Conservation (phyloP, 176 grass and related monocot genomes). For the Musa acuminata region DNA sequence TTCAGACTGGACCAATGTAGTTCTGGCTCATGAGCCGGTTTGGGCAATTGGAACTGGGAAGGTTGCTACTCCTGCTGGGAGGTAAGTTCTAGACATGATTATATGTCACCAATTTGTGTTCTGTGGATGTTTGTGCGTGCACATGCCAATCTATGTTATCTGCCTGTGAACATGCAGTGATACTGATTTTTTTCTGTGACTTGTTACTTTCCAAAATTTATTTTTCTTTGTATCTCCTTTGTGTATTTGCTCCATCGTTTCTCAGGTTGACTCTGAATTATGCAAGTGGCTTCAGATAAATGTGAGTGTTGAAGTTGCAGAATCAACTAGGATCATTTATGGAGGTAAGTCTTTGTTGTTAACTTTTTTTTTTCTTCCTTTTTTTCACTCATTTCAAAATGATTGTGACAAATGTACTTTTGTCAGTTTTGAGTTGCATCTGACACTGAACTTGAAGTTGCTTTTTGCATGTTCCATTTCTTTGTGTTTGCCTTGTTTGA, state of each 20-base stretch:
- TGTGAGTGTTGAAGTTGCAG: conserved; percentile 65
- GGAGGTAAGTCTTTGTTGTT: conserved; percentile 47
- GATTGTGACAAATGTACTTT: not conserved
- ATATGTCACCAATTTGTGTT: too few species aligned
- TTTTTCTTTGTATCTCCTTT: not conserved
- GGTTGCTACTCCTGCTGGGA: conserved; percentile 78
- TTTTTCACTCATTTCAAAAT: not conserved
- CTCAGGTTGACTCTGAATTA: conserved; percentile 51
- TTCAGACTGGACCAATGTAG: conserved; percentile 76
- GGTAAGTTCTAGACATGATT: conserved; percentile 26
- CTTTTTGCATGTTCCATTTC: not conserved
- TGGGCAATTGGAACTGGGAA: conserved; percentile 99
- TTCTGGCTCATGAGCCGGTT: conserved; percentile 87
- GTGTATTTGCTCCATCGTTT: not conserved
- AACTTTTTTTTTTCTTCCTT: not conserved
- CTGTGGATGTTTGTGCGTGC: too few species aligned
- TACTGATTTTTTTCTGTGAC: too few species aligned
- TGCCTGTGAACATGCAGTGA: too few species aligned
- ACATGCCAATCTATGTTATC: too few species aligned
- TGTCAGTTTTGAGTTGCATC: not conserved
- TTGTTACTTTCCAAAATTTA: too few species aligned
- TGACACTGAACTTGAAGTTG: not conserved
- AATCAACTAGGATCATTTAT: conserved; percentile 69
- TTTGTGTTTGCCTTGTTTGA: too few species aligned
- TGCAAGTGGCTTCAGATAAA: conserved; percentile 72